Evolutionary conservation across 306 rosid genomes (phyloP).

Genomic region (Fagus sylvatica): DNA sequence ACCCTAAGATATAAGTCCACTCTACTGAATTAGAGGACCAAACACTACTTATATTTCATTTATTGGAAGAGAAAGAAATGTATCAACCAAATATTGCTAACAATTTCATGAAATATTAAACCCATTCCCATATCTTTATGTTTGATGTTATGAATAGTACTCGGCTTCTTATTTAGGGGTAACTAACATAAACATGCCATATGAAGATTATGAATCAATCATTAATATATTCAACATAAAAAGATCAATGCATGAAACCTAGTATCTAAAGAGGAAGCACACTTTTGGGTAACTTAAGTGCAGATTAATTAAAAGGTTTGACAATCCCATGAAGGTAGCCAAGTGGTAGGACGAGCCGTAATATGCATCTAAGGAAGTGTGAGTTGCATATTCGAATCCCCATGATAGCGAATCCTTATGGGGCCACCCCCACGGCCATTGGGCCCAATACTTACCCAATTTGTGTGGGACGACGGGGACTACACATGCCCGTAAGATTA

Average conservation of each 20-base stretch:
- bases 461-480: no score
- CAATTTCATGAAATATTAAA: background rate
- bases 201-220: background rate
- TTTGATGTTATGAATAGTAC: background rate
- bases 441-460: no score
- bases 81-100: background rate
- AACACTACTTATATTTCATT: background rate
- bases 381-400: no score
- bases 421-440: no score
- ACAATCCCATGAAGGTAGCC: background rate
- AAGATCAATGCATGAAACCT: background rate
- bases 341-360: no score
- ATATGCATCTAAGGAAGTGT: no score
- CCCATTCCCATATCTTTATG: background rate
- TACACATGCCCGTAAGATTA: no score
- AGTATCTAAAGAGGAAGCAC: background rate
- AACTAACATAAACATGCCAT: background rate
- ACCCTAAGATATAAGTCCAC: slow-evolving; percentile 6
- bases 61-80: background rate
- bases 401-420: no score
- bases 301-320: background rate
- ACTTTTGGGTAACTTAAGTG: background rate
- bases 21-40: background rate
- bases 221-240: background rate
- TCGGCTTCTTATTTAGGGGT: background rate